Conservation (phyloP, 139 green algal genomes). For the Marvania coccoides region DNA sequence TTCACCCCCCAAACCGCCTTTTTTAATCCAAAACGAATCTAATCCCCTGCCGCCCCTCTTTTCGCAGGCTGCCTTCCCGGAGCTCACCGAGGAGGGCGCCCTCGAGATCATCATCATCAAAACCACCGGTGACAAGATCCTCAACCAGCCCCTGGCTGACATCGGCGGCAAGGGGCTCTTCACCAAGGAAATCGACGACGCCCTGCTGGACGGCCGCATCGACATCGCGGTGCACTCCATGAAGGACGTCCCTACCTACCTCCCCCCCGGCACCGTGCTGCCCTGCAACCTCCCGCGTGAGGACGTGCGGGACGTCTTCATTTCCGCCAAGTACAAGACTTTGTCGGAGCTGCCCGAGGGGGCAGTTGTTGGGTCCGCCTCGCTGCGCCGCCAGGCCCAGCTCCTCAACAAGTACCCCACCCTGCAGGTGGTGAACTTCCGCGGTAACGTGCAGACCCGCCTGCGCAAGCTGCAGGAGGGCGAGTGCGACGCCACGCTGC, state of each 20-base stretch:
- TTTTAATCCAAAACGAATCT: background rate
- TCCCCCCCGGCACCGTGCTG: constrained; percentile 89
- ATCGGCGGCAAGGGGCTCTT: constrained; percentile 99
- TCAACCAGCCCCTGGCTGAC: constrained; percentile 94
- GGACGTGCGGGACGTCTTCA: constrained; percentile 97
- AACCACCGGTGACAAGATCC: constrained; percentile 99
- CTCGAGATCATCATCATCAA: constrained; percentile 99
- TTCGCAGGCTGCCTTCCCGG: constrained; percentile 64
- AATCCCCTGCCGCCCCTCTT: background rate
- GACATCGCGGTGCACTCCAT: constrained; percentile 99
- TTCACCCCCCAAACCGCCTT: background rate
- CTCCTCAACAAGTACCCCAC: constrained; percentile 92
- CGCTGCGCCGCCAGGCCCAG: constrained; percentile 88
- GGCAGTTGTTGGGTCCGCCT: constrained; percentile 82
- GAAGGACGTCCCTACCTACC: constrained; percentile 99
- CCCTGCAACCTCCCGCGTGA: constrained; percentile 97
- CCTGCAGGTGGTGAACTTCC: constrained; percentile 95
- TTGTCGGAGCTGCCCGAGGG: constrained; percentile 86
- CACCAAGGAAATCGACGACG: constrained; percentile 99
- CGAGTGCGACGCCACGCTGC: constrained; percentile 81
- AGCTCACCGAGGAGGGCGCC: constrained; percentile 87
- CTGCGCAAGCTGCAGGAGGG: constrained; percentile 95
- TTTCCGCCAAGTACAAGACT: constrained; percentile 66
- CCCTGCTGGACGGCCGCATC: constrained; percentile 84
- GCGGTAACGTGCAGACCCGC: constrained; percentile 95